Percentiles rank a stretch among this genome's conserved stretches.
Conservation (phyloP, 345 rosid genomes). For the Pistacia atlantica region DNA sequence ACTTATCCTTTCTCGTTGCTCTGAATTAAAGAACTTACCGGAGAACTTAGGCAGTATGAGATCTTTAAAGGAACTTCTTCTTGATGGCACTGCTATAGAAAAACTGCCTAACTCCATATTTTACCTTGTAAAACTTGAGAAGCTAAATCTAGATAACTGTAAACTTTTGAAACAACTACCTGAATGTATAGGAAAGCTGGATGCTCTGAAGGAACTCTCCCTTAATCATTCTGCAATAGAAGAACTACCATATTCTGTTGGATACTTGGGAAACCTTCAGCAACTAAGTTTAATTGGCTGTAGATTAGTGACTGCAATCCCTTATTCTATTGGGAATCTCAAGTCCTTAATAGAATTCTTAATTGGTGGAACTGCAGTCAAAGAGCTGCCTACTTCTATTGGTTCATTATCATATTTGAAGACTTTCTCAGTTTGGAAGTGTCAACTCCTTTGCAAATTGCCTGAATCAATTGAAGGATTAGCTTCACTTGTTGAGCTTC, state of each 20-base stretch:
- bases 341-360: slow-evolving; percentile 31
- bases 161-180: slow-evolving; percentile 36
- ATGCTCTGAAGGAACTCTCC: slow-evolving; percentile 38
- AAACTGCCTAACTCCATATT: slow-evolving; percentile 47
- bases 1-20: slow-evolving; percentile 44
- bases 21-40: slow-evolving; percentile 40
- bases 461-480: slow-evolving; percentile 51
- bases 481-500: slow-evolving; percentile 32
- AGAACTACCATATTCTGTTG: slow-evolving; percentile 41
- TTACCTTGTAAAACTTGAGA: slow-evolving; percentile 44
- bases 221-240: slow-evolving; percentile 38
- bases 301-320: slow-evolving; percentile 30
- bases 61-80: slow-evolving; percentile 46
- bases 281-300: slow-evolving; percentile 37
- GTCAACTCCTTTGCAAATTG: slow-evolving; percentile 31
- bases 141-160: slow-evolving; percentile 39
- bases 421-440: slow-evolving; percentile 24
- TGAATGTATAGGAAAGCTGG: slow-evolving; percentile 31
- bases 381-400: slow-evolving; percentile 44
- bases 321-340: slow-evolving; percentile 43
- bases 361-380: slow-evolving; percentile 24
- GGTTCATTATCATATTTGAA: slow-evolving; percentile 43
- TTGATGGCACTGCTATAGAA: slow-evolving; percentile 41
- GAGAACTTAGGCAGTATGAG: slow-evolving; percentile 40
- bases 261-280: slow-evolving; percentile 41